phyloP scores from a whole-genome alignment of 2,329 filamentous ascomycete genomes.

The Aureobasidium sp. region DNA sequence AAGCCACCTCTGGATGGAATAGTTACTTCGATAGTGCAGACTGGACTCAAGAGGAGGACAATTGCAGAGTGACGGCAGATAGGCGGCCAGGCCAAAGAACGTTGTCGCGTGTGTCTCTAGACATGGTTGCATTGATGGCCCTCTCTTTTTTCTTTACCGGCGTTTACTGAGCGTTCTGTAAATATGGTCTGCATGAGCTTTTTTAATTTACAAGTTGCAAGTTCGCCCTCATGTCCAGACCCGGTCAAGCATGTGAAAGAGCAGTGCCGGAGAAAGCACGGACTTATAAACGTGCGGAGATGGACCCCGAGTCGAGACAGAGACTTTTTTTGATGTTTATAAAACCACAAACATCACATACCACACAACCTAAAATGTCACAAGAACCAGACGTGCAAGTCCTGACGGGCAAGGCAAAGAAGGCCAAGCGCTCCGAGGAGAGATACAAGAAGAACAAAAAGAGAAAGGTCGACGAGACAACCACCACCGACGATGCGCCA shows the following conservation, averaged over 20 bases:
- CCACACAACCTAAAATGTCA: constrained; percentile 21
- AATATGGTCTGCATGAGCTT: constrained; percentile 13
- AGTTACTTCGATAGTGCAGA: not conserved
- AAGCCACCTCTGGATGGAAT: constrained; percentile 1
- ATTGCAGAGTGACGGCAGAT: not conserved
- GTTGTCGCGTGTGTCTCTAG: not conserved
- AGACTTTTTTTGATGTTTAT: constrained; percentile 8
- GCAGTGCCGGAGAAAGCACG: constrained; percentile 7
- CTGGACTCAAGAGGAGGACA: not conserved
- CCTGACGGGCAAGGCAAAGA: constrained; percentile 29
- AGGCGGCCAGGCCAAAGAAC: not conserved
- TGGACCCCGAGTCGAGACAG: not conserved
- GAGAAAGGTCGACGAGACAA: constrained; percentile 23
- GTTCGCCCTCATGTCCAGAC: not conserved
- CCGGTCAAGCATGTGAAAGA: constrained; percentile 9
- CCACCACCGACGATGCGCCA: constrained; percentile 20
- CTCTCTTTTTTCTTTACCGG: not conserved
- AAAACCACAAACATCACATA: not conserved
- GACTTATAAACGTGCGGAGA: constrained; percentile 8
- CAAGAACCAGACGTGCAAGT: constrained; percentile 23
- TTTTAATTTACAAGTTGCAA: not conserved
- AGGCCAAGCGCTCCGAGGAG: constrained; percentile 30
- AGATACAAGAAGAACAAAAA: constrained; percentile 30
- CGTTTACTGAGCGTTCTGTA: constrained; percentile 8
- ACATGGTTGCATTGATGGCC: constrained; percentile 1